Conservation (phyloP, 345 rosid genomes). For the Jatropha curcas region DNA sequence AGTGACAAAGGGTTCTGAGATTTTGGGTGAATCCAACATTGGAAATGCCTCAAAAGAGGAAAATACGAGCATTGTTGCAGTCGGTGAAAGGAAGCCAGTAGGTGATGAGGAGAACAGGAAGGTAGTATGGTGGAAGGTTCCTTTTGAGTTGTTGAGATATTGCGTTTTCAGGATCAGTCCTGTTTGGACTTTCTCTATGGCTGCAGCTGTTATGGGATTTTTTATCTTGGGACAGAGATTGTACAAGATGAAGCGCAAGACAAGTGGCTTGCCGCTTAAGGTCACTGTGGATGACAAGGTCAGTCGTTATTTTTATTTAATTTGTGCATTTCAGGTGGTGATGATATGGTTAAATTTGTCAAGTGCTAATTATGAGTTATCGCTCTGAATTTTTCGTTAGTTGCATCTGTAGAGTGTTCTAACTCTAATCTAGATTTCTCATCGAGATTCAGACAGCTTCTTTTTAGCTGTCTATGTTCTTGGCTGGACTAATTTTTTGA, state of each 20-base stretch:
- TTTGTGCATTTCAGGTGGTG: conserved; percentile 10
- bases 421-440: background rate
- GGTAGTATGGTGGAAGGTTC: conserved; percentile 86
- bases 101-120: conserved; percentile 45
- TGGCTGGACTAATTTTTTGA: background rate
- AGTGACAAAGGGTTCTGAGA: conserved; percentile 25
- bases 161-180: conserved; percentile 76
- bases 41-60: conserved; percentile 24
- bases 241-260: conserved; percentile 82
- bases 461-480: background rate
- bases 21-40: conserved; percentile 23
- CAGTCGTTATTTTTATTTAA: conserved; percentile 18
- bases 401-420: background rate
- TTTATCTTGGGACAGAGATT: conserved; percentile 73
- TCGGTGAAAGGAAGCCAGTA: conserved; percentile 19
- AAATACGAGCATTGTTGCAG: conserved; percentile 21
- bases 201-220: conserved; percentile 85
- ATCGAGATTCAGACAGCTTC: background rate
- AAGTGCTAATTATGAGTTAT: conserved; percentile 4
- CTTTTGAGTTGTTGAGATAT: conserved; percentile 72
- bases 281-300: conserved; percentile 91
- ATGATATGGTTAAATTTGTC: conserved; percentile 2
- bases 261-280: conserved; percentile 69
- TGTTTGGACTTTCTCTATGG: conserved; percentile 85
- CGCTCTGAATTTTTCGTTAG: background rate